These are phyloP conservation scores for Yueomyces sinensis DNA, from an alignment of 805 yeast species.

Conservation along the genomic window DNA sequence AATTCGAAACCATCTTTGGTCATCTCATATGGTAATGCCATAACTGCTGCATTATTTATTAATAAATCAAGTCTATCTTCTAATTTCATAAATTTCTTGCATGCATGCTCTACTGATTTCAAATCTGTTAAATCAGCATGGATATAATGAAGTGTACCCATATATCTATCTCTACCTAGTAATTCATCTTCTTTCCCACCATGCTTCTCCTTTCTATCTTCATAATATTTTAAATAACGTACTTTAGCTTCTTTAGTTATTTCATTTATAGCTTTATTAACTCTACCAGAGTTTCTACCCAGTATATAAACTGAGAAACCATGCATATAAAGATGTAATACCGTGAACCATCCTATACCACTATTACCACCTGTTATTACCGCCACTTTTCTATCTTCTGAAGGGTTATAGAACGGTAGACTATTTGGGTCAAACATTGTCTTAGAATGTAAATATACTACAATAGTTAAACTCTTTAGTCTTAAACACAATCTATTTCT, in stretches of 20 bases:
- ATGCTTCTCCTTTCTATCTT: slow-evolving; percentile 6
- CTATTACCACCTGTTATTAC: slow-evolving; percentile 72
- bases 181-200: neutral
- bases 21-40: slow-evolving; percentile 55
- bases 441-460: too few relatives aligned
- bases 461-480: too few relatives aligned
- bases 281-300: slow-evolving; percentile 49
- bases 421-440: slow-evolving; percentile 32
- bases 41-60: slow-evolving; percentile 68
- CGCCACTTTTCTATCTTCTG: slow-evolving; percentile 43
- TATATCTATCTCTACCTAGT: slow-evolving; percentile 11
- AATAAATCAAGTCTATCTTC: slow-evolving; percentile 47
- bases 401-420: slow-evolving; percentile 52
- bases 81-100: slow-evolving; percentile 28
- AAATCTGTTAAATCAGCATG: slow-evolving; percentile 43
- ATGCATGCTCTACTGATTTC: slow-evolving; percentile 36
- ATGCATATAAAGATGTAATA: slow-evolving; percentile 61
- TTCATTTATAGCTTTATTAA: slow-evolving; percentile 42
- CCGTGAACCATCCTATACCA: slow-evolving; percentile 72
- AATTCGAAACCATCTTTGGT: slow-evolving; percentile 66
- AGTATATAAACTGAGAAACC: slow-evolving; percentile 67
- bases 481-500: too few relatives aligned
- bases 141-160: slow-evolving; percentile 41
- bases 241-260: slow-evolving; percentile 39
- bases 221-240: slow-evolving; percentile 4